Evolutionary conservation across 306 rosid species (phyloP).

Genomic region (Quercus robur): DNA sequence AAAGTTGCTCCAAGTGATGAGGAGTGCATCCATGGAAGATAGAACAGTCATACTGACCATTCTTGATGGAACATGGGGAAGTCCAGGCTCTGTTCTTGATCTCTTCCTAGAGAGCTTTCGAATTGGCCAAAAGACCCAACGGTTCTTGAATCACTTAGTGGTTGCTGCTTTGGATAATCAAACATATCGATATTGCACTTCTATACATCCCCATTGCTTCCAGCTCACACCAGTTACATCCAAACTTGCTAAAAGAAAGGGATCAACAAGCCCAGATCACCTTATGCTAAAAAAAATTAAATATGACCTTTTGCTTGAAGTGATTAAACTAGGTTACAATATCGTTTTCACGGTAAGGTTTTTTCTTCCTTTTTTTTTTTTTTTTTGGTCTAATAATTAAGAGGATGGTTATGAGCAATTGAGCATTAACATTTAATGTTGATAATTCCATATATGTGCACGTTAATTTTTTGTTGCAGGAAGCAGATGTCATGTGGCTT

Average conservation of each 20-base stretch:
- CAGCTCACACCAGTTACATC: constrained; percentile 31
- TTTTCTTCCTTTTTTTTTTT: too few relatives aligned
- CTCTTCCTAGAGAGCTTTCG: constrained; percentile 50
- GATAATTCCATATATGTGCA: background rate
- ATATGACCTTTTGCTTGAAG: constrained; percentile 27
- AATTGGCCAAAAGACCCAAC: constrained; percentile 38
- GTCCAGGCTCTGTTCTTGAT: constrained; percentile 49
- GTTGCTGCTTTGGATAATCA: constrained; percentile 36
- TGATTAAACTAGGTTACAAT: constrained; percentile 48
- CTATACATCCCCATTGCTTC: constrained; percentile 49
- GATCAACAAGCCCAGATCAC: background rate
- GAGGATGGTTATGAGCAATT: background rate
- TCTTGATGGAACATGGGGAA: constrained; percentile 46
- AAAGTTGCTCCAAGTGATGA: constrained; percentile 32
- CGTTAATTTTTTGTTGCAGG: constrained; percentile 31
- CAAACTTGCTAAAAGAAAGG: constrained; percentile 14
- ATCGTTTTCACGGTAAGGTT: constrained; percentile 46
- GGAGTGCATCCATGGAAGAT: constrained; percentile 37
- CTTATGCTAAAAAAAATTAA: constrained; percentile 23
- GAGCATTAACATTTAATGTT: background rate
- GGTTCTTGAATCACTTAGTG: constrained; percentile 45
- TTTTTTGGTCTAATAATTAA: background rate
- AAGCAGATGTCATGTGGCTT: constrained; percentile 59
- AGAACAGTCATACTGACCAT: constrained; percentile 48
- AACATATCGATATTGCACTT: constrained; percentile 39